phyloP scores from a whole-genome alignment of 176 grass and related monocot genomes.

The Neostapfia colusana region DNA sequence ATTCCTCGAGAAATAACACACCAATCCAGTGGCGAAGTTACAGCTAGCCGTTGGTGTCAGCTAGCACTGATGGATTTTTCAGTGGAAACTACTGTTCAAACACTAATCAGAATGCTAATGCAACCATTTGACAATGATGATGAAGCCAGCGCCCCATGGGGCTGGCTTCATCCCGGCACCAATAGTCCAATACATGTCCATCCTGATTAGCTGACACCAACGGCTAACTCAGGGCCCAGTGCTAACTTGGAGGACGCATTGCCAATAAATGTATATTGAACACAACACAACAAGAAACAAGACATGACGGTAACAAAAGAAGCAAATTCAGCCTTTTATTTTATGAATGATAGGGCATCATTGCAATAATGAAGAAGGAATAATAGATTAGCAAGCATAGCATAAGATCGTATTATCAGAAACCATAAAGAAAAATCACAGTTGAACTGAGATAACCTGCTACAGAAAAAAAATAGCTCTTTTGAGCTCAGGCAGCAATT shows the following conservation, averaged over 20 bases:
- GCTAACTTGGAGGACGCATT: not conserved
- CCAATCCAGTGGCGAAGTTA: too few species aligned
- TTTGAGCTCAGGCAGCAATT: not conserved
- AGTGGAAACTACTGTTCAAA: too few species aligned
- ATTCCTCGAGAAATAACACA: not conserved
- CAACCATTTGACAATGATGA: too few species aligned
- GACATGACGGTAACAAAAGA: not conserved
- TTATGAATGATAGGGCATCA: too few species aligned
- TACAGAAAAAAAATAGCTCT: not conserved
- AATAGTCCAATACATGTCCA: not conserved
- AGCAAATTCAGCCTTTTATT: too few species aligned
- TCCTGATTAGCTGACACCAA: too few species aligned
- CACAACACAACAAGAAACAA: not conserved
- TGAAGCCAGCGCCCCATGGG: too few species aligned
- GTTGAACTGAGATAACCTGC: not conserved
- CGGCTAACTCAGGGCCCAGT: not conserved
- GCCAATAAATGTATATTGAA: slow-evolving; percentile 25
- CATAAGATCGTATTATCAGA: not conserved
- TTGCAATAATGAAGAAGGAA: too few species aligned
- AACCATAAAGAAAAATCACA: not conserved
- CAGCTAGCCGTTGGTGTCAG: too few species aligned
- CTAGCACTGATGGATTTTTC: too few species aligned
- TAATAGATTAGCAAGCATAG: not conserved
- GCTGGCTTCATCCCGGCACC: too few species aligned
- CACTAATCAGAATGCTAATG: too few species aligned